Conservation (phyloP, 768 basidiomycete species). For the Cubamyces sp. region DNA sequence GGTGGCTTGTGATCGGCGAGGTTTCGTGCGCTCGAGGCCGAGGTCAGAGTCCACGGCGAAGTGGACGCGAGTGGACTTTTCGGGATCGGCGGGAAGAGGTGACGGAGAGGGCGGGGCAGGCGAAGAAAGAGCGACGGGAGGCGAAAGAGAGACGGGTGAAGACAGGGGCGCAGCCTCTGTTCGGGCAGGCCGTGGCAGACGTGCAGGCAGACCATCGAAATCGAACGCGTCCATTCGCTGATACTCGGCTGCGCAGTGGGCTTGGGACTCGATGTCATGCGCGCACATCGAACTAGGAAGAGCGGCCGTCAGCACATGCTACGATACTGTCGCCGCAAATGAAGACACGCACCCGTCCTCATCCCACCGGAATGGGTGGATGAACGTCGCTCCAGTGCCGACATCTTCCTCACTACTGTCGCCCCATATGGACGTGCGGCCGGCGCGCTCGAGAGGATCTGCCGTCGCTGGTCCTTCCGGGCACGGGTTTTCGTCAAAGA, state of each 20-base stretch:
- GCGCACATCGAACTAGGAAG: constrained; percentile 1
- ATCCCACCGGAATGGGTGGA: constrained; percentile 36
- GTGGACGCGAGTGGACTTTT: constrained; percentile 16
- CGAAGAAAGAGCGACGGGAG: background rate
- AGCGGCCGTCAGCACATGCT: background rate
- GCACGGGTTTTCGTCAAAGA: constrained; percentile 47
- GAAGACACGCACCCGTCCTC: constrained; percentile 20
- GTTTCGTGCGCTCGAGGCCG: background rate
- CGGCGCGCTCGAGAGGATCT: constrained; percentile 26
- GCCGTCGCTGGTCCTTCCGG: constrained; percentile 51
- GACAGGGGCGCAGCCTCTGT: background rate
- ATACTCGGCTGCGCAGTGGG: constrained; percentile 18
- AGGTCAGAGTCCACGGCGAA: constrained; percentile 8
- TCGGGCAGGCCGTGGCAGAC: constrained; percentile 22
- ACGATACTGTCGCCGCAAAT: background rate
- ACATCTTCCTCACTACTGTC: constrained; percentile 31
- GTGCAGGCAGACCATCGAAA: constrained; percentile 41
- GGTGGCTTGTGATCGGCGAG: background rate
- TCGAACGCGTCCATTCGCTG: constrained; percentile 36
- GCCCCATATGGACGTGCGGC: constrained; percentile 27
- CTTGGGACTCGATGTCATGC: constrained; percentile 26
- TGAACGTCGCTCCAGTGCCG: constrained; percentile 37
- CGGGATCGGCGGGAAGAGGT: background rate
- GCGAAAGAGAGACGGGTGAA: background rate
- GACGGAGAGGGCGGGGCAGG: background rate